Evolutionary conservation across 345 rosid genomes (phyloP), one percentile per base, ranked within the genome.

Genomic region (Hibiscus mutabilis): DNA sequence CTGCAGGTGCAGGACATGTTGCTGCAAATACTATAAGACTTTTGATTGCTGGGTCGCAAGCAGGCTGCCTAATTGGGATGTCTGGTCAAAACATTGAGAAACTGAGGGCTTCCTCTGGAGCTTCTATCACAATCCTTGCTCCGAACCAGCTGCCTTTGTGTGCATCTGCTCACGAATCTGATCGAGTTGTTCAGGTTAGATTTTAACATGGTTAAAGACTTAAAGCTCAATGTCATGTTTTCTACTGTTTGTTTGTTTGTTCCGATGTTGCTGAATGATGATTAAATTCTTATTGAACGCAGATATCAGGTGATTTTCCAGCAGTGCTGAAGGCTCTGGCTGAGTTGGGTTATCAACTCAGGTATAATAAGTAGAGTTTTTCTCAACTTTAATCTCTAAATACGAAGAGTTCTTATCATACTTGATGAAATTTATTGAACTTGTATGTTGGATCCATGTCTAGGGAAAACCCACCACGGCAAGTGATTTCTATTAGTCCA

Each of bases 101-200:
- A 72, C 67, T 86, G 61, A 86, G 90, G 84, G 78, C 65, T 66
- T 83, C 87, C 0, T 86, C 85, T 7, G 86, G 87, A 65, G 93
- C 91, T 62, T 70, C 85, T 1, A 83, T 88, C n/a, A 79, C 87
- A 2, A 78, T 88, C 52, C 83, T 88, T 62, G 86, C 90, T 60
- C 91, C 89, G 0, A 85, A 81, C 76, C 93, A 88, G 77, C 74
- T 86, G 74, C 91, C 91, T 27, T 75, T 85, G 4, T 85, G 91
- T 71, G 93, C 89, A 19, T 88, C 91, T 59, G 89, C 93, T 66
- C 79, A 66, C 73, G 91, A 88, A 79, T 86, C 91, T 73, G 93
- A 88, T 80, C 72, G 91, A 53, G 83, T 88, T 51, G 89, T 86
- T 40, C 91, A 86, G 88, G 91, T 86, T 62, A 69, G 52, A 12